A percentile compares a stretch with the other conserved stretches of the same genome.
phyloP scores from a whole-genome alignment of 1,284 basidiomycete species.

The Ustilago sp. region DNA sequence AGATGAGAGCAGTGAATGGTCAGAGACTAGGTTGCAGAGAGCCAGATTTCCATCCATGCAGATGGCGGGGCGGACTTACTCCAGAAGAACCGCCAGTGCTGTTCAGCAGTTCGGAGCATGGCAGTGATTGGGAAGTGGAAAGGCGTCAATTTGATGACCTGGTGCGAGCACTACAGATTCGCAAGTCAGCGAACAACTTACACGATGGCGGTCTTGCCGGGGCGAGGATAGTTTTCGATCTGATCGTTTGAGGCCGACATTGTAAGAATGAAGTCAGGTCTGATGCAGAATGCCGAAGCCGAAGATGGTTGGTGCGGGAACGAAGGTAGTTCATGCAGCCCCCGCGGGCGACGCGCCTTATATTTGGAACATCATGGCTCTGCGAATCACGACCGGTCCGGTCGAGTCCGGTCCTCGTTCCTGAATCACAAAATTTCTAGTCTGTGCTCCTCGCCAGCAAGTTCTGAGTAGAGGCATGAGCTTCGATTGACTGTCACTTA shows the following conservation, averaged over 20 bases:
- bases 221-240: conserved; percentile 42
- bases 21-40: not conserved
- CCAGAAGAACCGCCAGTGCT: conserved; percentile 53
- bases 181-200: conserved; percentile 16
- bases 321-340: not conserved
- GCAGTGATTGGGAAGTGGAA: not conserved
- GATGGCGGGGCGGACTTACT: conserved; percentile 20
- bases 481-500: not conserved
- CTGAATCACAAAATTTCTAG: not conserved
- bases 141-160: not conserved
- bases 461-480: not conserved
- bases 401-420: conserved; percentile 21
- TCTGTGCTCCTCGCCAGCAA: not conserved
- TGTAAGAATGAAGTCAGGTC: not conserved
- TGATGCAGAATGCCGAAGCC: not conserved
- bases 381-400: conserved; percentile 22
- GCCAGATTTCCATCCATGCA: not conserved
- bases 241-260: conserved; percentile 37
- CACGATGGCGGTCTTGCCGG: conserved; percentile 59
- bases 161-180: not conserved
- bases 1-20: not conserved
- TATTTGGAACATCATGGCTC: conserved; percentile 9
- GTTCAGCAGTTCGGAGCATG: not conserved
- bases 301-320: conserved; percentile 23
- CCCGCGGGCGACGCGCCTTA: conserved; percentile 27